Evolutionary conservation across 2,329 filamentous ascomycete species (phyloP).

Genomic region (Scedosporium minutisporum): DNA sequence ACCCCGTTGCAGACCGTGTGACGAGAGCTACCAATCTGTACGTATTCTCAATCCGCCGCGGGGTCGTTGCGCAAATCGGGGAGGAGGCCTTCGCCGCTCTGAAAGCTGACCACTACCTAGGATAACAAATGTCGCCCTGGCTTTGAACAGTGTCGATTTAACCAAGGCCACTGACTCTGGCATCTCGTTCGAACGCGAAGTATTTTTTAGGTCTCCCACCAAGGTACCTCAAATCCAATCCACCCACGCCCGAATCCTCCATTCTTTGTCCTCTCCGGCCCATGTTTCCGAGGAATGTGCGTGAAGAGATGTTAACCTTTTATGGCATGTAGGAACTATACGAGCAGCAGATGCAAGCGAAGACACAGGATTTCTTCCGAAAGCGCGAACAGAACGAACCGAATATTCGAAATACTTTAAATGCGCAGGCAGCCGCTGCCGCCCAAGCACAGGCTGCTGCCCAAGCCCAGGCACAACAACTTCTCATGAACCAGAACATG

Average conservation of each 20-base stretch:
- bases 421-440: conserved; percentile 27
- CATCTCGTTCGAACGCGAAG: conserved; percentile 37
- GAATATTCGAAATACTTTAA: conserved; percentile 39
- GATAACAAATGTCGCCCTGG: conserved; percentile 41
- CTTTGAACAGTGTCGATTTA: conserved; percentile 29
- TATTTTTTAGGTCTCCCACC: conserved; percentile 33
- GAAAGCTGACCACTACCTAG: conserved; percentile 18
- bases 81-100: not conserved
- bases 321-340: conserved; percentile 32
- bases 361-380: conserved; percentile 38
- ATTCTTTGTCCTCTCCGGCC: not conserved
- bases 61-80: no score
- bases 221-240: conserved; percentile 28
- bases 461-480: conserved; percentile 31
- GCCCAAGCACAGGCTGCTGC: conserved; percentile 29
- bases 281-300: not conserved
- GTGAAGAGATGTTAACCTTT: conserved; percentile 11
- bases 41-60: conserved; percentile 9
- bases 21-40: conserved; percentile 34
- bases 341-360: conserved; percentile 35
- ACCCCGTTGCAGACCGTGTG: conserved; percentile 29
- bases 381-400: conserved; percentile 41
- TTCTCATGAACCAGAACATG: conserved; percentile 41
- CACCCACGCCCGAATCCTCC: not conserved
- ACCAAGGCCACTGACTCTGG: conserved; percentile 31